Evolutionary conservation across 1,284 basidiomycete genomes (phyloP), one percentile per base, ranked within the genome.

Genomic region (Golubevia pallescens): DNA sequence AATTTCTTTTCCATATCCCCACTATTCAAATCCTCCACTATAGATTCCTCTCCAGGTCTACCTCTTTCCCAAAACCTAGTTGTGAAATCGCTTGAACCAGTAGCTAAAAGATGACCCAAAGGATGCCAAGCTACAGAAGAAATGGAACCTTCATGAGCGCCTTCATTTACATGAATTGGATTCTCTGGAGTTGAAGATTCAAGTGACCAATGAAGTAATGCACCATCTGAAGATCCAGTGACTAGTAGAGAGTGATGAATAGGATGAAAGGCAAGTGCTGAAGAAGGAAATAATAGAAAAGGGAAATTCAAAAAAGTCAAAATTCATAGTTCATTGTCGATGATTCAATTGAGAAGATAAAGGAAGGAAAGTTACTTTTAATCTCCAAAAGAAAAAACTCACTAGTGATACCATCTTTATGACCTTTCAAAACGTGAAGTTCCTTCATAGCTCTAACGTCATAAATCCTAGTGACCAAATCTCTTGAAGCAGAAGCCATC

Each of bases 91-190:
- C 81, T 83, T 58, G 68, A 69, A 8, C 82, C 82, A 14, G 68
- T 72, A 48, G 71, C 73, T 1, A 85, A 60, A 32, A 85, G 42
- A 57, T 85, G 82, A 3, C 82, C 82, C 5, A 85, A 63, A 0
- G 82, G 82, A 70, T 85, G 81, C 79, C 79, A 85, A 54, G 71
- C 62, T 53, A 85, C 38, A 38, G 73, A 77, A 81, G 81, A 85
- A 21, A 85, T 69, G 57, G 78, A 80, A 24, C 71, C 71, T 60
- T 85, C 81, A 62, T 85, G 82, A 8, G 82, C 82, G 19, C 61
- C 60, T 7, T 73, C 73, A 19, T 75, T 76, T 1, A 69, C 51
- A 20, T 68, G 64, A 34, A 84, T 32, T 16, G 80, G 59, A 38
- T 57, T 32, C 5, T 73, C 67, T 8, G 6, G 70, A 34, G 55